Evolutionary conservation across 352 stramenopile genomes (phyloP).

Genomic region (Pythium aphanidermatum): DNA sequence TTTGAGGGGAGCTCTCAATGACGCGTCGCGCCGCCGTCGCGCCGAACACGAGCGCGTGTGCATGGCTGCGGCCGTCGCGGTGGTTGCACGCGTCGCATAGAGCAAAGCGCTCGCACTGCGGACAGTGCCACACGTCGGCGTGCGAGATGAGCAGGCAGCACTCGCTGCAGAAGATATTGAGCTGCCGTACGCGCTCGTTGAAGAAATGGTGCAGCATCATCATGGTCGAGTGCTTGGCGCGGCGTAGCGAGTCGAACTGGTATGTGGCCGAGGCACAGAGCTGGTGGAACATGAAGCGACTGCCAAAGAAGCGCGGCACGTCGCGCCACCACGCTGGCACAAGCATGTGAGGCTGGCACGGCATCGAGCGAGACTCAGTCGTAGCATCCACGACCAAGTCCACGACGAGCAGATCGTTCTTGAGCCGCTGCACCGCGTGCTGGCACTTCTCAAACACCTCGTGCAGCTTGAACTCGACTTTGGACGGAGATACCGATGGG

Average conservation of each 20-base stretch:
- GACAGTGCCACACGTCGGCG: constrained; percentile 60
- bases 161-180: constrained; percentile 72
- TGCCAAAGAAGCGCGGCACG: constrained; percentile 77
- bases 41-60: constrained; percentile 45
- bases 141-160: constrained; percentile 78
- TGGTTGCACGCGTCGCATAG: constrained; percentile 69
- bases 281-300: constrained; percentile 86
- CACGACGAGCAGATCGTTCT: constrained; percentile 78
- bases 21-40: not conserved
- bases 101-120: constrained; percentile 42
- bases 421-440: constrained; percentile 55
- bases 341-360: constrained; percentile 30
- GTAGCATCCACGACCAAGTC: constrained; percentile 29
- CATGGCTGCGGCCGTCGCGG: constrained; percentile 35
- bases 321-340: constrained; percentile 46
- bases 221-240: constrained; percentile 88
- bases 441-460: constrained; percentile 65
- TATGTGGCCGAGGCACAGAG: constrained; percentile 69
- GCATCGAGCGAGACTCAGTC: not conserved
- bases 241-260: constrained; percentile 85
- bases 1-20: too few species aligned
- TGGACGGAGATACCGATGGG: constrained; percentile 3
- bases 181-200: constrained; percentile 60
- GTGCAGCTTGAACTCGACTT: constrained; percentile 56
- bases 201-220: constrained; percentile 89